These are phyloP conservation scores for Dictyostelium brefeldianum DNA, from an alignment of 78 protist species.

Conservation along the genomic window DNA sequence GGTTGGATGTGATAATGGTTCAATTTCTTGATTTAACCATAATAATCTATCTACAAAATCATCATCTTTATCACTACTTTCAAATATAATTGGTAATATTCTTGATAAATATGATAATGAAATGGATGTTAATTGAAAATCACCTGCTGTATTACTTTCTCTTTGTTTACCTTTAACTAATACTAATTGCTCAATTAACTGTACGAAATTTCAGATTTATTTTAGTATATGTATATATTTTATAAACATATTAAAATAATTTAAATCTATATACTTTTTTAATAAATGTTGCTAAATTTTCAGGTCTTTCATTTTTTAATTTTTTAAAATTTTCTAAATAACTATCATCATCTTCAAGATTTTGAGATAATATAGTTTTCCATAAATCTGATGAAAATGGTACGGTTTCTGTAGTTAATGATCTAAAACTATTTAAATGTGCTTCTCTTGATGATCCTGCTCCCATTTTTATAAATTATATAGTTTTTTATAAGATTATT, in stretches of 20 bases:
- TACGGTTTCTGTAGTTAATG: not conserved
- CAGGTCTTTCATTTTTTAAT: conserved; percentile 20
- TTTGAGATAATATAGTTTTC: conserved; percentile 1
- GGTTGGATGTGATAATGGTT: conserved; percentile 10
- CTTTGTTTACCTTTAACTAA: conserved; percentile 27
- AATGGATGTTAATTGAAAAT: conserved; percentile 11
- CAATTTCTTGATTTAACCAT: conserved; percentile 10
- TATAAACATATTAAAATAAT: too few species aligned
- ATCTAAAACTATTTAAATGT: not conserved
- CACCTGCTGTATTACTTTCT: conserved; percentile 47
- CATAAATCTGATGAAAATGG: conserved; percentile 23
- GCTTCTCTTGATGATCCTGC: conserved; percentile 23
- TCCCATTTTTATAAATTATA: not conserved
- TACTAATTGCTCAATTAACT: conserved; percentile 29
- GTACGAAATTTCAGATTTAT: too few species aligned
- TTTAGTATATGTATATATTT: too few species aligned
- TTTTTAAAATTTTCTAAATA: not conserved
- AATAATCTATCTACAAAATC: conserved; percentile 28
- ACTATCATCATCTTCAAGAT: not conserved
- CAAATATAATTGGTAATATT: conserved; percentile 62
- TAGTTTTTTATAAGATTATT: not conserved
- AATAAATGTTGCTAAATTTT: conserved; percentile 23
- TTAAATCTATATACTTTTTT: conserved; percentile 39
- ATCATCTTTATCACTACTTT: not conserved
- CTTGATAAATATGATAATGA: conserved; percentile 30